A percentile compares a stretch with the other conserved stretches of the same genome.
Conservation (phyloP, 192 early-diverging fungal genomes). For the Blastocladiella britannica region DNA sequence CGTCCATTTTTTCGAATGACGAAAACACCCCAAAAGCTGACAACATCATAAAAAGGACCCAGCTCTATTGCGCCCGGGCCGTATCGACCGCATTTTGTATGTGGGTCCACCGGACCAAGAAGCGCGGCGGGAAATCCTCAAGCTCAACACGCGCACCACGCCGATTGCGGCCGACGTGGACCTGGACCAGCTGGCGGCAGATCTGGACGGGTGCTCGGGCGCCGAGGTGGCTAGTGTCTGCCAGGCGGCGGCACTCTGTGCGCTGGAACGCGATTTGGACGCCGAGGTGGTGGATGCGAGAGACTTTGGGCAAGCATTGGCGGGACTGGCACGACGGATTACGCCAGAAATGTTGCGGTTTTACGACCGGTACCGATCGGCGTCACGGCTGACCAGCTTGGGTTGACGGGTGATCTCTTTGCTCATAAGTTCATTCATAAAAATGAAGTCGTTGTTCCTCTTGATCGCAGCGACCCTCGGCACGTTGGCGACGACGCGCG, state of each 20-base stretch:
- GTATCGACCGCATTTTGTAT: conserved; percentile 87
- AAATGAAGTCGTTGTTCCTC: too few relatives aligned
- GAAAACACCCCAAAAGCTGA: neutral
- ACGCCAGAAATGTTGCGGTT: conserved; percentile 78
- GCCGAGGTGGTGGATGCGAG: conserved; percentile 19
- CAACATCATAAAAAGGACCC: conserved; percentile 34
- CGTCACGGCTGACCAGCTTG: conserved; percentile 26
- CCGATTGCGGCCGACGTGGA: conserved; percentile 44
- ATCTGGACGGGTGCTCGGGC: conserved; percentile 75
- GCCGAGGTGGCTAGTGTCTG: conserved; percentile 83
- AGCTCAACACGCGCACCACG: conserved; percentile 53
- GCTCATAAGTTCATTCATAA: too few relatives aligned
- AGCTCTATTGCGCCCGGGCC: conserved; percentile 76
- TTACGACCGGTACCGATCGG: conserved; percentile 49
- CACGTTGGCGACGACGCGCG: too few relatives aligned
- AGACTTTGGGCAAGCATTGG: conserved; percentile 46
- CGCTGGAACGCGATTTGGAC: conserved; percentile 62
- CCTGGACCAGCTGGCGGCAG: conserved; percentile 33
- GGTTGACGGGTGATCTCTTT: too few relatives aligned
- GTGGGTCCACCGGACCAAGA: conserved; percentile 68
- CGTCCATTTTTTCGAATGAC: conserved; percentile 1
- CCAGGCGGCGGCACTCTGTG: conserved; percentile 78
- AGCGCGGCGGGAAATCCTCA: conserved; percentile 60
- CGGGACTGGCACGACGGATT: conserved; percentile 47
- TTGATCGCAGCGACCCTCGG: too few relatives aligned